Evolutionary conservation across 2,329 filamentous ascomycete species (phyloP).

Genomic region (Cadophora gregata): DNA sequence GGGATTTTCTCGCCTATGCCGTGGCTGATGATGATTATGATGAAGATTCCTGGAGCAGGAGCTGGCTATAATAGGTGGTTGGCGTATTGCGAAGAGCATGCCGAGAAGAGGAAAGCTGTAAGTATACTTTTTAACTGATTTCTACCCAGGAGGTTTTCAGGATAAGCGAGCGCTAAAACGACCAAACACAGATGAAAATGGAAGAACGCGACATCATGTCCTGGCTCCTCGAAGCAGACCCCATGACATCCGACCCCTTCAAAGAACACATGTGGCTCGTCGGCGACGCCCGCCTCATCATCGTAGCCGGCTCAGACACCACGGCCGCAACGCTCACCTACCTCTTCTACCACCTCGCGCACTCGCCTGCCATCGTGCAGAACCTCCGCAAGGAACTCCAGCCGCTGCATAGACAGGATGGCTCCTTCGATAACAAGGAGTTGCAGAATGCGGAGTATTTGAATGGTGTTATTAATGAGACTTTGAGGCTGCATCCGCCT

Average conservation of each 20-base stretch:
- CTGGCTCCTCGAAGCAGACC: conserved; percentile 27
- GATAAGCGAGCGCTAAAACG: background rate
- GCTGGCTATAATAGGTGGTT: conserved; percentile 25
- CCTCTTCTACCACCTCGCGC: conserved; percentile 47
- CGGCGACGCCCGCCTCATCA: conserved; percentile 39
- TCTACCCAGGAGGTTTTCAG: no score
- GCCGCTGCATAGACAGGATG: conserved; percentile 23
- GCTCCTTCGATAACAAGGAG: conserved; percentile 20
- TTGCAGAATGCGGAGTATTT: conserved; percentile 40
- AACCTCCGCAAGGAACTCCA: conserved; percentile 33
- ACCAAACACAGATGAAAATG: conserved; percentile 10
- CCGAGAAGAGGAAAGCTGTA: conserved; percentile 28
- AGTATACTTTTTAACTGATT: background rate
- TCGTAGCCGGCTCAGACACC: conserved; percentile 51
- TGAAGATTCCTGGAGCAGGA: conserved; percentile 26
- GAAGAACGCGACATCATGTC: conserved; percentile 32
- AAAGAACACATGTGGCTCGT: conserved; percentile 26
- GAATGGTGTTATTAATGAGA: conserved; percentile 50
- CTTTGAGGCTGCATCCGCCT: conserved; percentile 48
- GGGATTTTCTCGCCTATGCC: conserved; percentile 33
- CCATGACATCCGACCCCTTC: conserved; percentile 5
- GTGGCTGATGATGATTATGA: conserved; percentile 35
- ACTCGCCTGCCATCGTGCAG: conserved; percentile 20
- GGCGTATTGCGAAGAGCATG: conserved; percentile 24
- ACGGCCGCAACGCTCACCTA: conserved; percentile 48